phyloP scores from a whole-genome alignment of 1,139 yeast genomes.

The Saccharomycopsis phalli region DNA sequence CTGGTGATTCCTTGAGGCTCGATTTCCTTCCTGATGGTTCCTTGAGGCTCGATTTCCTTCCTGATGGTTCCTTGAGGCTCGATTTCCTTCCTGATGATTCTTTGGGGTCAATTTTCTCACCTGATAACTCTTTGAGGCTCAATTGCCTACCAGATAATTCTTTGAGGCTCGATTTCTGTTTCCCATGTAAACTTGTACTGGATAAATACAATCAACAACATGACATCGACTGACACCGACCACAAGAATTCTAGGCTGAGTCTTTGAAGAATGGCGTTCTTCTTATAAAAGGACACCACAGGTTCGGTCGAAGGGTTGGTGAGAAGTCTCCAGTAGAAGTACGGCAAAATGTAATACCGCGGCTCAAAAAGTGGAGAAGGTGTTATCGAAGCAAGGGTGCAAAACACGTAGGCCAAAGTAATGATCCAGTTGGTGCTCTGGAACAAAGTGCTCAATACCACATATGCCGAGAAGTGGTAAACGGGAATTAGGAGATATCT shows the following conservation, averaged over 20 bases:
- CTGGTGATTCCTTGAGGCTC: too few relatives aligned
- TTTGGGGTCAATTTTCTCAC: too few relatives aligned
- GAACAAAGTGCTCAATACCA: constrained; percentile 2
- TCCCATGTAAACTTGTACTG: constrained; percentile 61
- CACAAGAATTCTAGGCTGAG: constrained; percentile 50
- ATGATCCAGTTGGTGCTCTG: neutral
- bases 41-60: too few relatives aligned
- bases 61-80: too few relatives aligned
- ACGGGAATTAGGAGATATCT: constrained; percentile 46
- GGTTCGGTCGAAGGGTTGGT: constrained; percentile 18
- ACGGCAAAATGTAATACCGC: constrained; percentile 80
- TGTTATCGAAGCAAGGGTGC: constrained; percentile 52
- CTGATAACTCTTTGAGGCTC: too few relatives aligned
- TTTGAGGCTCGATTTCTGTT: constrained; percentile 53
- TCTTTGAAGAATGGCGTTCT: constrained; percentile 26
- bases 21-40: too few relatives aligned
- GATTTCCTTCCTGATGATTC: too few relatives aligned
- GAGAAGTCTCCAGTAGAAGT: constrained; percentile 61
- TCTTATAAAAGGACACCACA: constrained; percentile 3
- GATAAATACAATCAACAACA: constrained; percentile 49
- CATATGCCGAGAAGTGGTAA: constrained; percentile 51
- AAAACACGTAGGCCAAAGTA: constrained; percentile 41
- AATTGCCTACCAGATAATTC: constrained; percentile 71
- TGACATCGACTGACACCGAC: constrained; percentile 46
- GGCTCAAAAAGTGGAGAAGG: constrained; percentile 95